phyloP scores from a whole-genome alignment of 139 green algal genomes.

The Spirogloea muscicola region DNA sequence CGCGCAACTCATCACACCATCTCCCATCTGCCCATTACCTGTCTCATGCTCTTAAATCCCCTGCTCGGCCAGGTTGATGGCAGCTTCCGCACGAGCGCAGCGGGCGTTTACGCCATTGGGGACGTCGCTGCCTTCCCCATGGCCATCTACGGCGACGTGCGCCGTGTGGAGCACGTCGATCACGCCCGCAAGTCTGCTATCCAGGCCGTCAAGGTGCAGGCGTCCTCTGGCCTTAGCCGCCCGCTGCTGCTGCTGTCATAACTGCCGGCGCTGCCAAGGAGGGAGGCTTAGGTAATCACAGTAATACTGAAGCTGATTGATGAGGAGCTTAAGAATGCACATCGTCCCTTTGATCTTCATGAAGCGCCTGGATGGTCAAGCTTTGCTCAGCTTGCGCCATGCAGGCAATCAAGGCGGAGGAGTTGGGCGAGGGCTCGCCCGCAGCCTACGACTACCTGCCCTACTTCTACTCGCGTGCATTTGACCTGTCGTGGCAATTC shows the following conservation, averaged over 20 bases:
- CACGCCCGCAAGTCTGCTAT: slow-evolving; percentile 27
- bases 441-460: slow-evolving; percentile 82
- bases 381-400: too few species aligned
- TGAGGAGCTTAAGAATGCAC: neutral
- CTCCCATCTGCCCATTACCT: neutral
- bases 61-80: slow-evolving; percentile 50
- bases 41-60: slow-evolving; percentile 47
- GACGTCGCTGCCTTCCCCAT: slow-evolving; percentile 88
- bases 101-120: slow-evolving; percentile 81
- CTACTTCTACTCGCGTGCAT: slow-evolving; percentile 86
- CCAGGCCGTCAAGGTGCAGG: slow-evolving; percentile 32
- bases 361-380: too few species aligned
- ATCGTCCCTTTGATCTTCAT: neutral
- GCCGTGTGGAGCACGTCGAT: slow-evolving; percentile 83
- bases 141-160: slow-evolving; percentile 48
- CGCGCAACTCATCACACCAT: neutral
- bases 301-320: too few species aligned
- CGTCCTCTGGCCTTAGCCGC: neutral
- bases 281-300: neutral
- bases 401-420: slow-evolving; percentile 38
- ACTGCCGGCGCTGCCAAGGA: neutral
- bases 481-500: slow-evolving; percentile 75
- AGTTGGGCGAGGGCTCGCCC: slow-evolving; percentile 18
- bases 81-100: slow-evolving; percentile 12
- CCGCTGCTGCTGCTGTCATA: neutral